Evolutionary conservation across 2,329 filamentous ascomycete genomes (phyloP).

Genomic region (Metarhizium robertsii): DNA sequence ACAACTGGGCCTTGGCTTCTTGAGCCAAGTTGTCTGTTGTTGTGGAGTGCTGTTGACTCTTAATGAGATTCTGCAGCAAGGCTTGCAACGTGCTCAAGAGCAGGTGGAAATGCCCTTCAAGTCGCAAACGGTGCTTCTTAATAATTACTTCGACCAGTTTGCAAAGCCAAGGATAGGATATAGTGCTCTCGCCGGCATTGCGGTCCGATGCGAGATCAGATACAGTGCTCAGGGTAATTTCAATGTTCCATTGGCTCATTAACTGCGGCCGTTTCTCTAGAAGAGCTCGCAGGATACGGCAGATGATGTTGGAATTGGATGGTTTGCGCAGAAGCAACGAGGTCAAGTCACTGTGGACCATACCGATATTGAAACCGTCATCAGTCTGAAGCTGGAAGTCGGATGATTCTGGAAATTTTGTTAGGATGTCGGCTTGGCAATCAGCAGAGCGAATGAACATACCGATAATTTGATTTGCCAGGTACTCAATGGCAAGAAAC

Average conservation of each 20-base stretch:
- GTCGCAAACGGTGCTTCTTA: slow-evolving; percentile 48
- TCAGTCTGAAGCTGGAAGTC: slow-evolving; percentile 16
- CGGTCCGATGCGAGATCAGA: slow-evolving; percentile 21
- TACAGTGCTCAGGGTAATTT: slow-evolving; percentile 40
- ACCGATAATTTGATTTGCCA: slow-evolving; percentile 32
- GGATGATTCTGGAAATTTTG: slow-evolving; percentile 15
- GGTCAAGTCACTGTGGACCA: slow-evolving; percentile 31
- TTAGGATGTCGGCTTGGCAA: slow-evolving; percentile 8
- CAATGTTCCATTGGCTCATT: slow-evolving; percentile 51
- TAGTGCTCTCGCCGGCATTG: slow-evolving; percentile 16
- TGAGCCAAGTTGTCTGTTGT: slow-evolving; percentile 19
- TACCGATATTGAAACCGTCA: slow-evolving; percentile 27
- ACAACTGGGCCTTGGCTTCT: slow-evolving; percentile 38
- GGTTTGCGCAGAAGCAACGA: slow-evolving; percentile 22
- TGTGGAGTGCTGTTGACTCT: slow-evolving; percentile 14
- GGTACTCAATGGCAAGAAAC: slow-evolving; percentile 32
- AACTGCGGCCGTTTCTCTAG: slow-evolving; percentile 39
- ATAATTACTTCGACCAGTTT: slow-evolving; percentile 47
- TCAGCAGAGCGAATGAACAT: slow-evolving; percentile 7
- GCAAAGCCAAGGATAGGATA: slow-evolving; percentile 38
- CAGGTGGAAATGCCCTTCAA: slow-evolving; percentile 54
- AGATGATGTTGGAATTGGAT: slow-evolving; percentile 26
- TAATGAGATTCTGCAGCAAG: slow-evolving; percentile 44
- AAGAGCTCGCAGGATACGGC: slow-evolving; percentile 33
- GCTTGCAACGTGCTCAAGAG: slow-evolving; percentile 44